phyloP scores from a whole-genome alignment of 2,329 filamentous ascomycete species.

The Blastomyces percursus region DNA sequence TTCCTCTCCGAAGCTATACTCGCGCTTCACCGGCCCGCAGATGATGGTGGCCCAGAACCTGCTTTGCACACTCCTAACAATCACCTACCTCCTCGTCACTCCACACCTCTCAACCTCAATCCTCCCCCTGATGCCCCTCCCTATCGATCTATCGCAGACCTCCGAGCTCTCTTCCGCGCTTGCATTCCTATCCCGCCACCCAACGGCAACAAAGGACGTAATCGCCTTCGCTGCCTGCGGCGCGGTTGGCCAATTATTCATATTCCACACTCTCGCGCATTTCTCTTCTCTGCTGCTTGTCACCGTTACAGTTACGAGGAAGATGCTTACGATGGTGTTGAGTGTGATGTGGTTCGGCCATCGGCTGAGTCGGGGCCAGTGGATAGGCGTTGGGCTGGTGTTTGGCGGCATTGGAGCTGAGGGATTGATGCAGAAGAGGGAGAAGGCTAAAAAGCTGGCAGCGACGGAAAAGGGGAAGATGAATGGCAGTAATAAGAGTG shows the following conservation, averaged over 20 bases:
- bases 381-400: conserved; percentile 81
- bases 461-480: conserved; percentile 46
- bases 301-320: conserved; percentile 91
- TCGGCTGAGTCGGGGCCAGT: conserved; percentile 74
- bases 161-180: conserved; percentile 72
- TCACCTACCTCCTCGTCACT: conserved; percentile 61
- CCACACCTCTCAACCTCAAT: conserved; percentile 64
- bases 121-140: conserved; percentile 56
- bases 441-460: conserved; percentile 71
- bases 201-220: conserved; percentile 74
- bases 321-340: conserved; percentile 98
- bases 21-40: conserved; percentile 78
- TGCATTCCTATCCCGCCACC: conserved; percentile 68
- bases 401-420: conserved; percentile 94
- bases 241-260: conserved; percentile 90
- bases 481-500: not conserved
- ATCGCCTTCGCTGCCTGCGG: conserved; percentile 83
- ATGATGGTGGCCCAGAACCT: conserved; percentile 99
- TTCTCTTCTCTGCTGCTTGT: conserved; percentile 89
- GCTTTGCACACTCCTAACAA: conserved; percentile 68
- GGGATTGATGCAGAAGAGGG: conserved; percentile 64
- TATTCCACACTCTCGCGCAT: conserved; percentile 87
- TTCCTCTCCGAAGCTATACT: conserved; percentile 49
- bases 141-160: conserved; percentile 45
- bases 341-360: conserved; percentile 94